These are phyloP conservation scores for Russula virescens DNA, from an alignment of 768 basidiomycete genomes.

Conservation along the genomic window DNA sequence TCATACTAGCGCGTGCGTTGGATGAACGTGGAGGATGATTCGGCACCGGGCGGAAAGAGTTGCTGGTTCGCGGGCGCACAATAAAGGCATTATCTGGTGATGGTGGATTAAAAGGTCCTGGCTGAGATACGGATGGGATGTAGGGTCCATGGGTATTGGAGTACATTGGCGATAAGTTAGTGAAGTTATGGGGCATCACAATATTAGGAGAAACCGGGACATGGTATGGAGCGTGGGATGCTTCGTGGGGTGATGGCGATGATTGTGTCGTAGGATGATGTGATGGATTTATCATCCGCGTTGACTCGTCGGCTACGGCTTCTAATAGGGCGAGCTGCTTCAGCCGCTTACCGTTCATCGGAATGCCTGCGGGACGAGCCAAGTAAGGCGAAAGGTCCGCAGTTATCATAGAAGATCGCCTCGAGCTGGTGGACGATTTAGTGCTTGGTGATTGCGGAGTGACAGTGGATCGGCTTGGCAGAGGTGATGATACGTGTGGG, in stretches of 20 bases:
- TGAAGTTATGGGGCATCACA: slow-evolving; percentile 21
- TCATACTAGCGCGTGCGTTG: slow-evolving; percentile 41
- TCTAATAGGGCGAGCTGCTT: slow-evolving; percentile 69
- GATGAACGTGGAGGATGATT: slow-evolving; percentile 21
- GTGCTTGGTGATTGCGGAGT: slow-evolving; percentile 21
- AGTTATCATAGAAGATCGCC: slow-evolving; percentile 41
- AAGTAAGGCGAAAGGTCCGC: slow-evolving; percentile 71
- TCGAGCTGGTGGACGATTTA: slow-evolving; percentile 29
- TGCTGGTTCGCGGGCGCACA: slow-evolving; percentile 36
- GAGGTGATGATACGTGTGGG: slow-evolving; percentile 5
- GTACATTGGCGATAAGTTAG: slow-evolving; percentile 26
- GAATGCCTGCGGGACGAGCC: slow-evolving; percentile 46
- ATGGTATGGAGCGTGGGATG: slow-evolving; percentile 1
- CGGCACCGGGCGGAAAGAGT: slow-evolving; percentile 28
- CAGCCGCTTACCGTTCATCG: slow-evolving; percentile 55
- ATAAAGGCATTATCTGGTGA: slow-evolving; percentile 29
- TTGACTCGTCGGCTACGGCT: slow-evolving; percentile 67
- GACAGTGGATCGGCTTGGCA: slow-evolving; percentile 1
- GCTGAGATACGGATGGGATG: slow-evolving; percentile 15
- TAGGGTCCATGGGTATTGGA: slow-evolving; percentile 24
- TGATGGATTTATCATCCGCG: slow-evolving; percentile 42
- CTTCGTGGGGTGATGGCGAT: not conserved
- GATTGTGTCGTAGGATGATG: slow-evolving; percentile 22
- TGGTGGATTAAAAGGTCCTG: slow-evolving; percentile 17
- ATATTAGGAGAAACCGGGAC: slow-evolving; percentile 13